Evolutionary conservation across 1,139 yeast species (phyloP), one percentile per base, ranked within the genome.

Genomic region (Debaryomyces udenii): DNA sequence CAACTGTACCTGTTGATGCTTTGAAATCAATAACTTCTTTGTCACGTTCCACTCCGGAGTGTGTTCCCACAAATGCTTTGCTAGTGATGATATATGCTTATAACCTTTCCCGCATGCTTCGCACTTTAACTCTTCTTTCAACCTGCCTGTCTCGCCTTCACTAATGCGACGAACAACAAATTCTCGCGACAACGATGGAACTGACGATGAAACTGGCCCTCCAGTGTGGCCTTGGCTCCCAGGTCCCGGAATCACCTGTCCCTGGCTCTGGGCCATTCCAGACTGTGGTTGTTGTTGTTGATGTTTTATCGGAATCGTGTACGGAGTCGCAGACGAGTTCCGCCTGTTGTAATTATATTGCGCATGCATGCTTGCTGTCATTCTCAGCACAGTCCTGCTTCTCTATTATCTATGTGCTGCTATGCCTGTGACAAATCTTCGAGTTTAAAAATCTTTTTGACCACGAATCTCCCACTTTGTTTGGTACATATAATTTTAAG

Each of bases 11-110:
- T 88, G 96, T 61, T 88, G 96, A 61, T 88, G 96, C 61, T 88
- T 88, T n/a, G 91, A 83, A 35, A 88, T 86, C 33, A 85, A 67
- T 38, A 88, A 69, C 57, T 85, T 86, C 50, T 86, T 84, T 2
- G 96, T 88, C 55, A 84, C 84, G 55, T 83, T 86, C 96, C 96
- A 88, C 59, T 88, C 96, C 0, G 96, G 95, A 0, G 96, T 88
- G 59, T 88, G 96, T 48, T 71, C 74, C 96, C 91, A 57, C 72
- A 70, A 66, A 76, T 90, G 75, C 78, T 88, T 50, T 76, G 95
- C 75, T 46, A 87, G 71, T 15, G 93, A 84, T 2, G 91, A 82
- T 7, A 87, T 84, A 63, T 87, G 96, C 59, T 87, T 88, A 59
- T 87, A 87, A 10, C 94, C 94, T 60, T 88, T 87, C 9, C 96